Conservation (phyloP, 2,329 filamentous ascomycete species). For the Amauroascus niger region DNA sequence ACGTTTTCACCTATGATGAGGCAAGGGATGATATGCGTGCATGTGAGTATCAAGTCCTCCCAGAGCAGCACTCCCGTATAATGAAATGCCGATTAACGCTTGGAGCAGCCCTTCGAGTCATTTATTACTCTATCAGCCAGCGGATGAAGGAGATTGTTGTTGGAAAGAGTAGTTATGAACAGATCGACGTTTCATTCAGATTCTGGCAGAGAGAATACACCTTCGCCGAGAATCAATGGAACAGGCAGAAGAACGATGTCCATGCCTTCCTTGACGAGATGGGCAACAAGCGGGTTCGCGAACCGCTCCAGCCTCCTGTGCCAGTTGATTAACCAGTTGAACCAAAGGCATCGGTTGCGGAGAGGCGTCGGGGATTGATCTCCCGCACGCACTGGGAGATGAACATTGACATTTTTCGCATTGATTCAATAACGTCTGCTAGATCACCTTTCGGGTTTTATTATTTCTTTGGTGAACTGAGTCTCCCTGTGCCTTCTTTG, state of each 20-base stretch:
- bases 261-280: neutral
- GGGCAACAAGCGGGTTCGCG: neutral
- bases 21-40: neutral
- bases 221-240: neutral
- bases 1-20: neutral
- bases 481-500: too few species aligned
- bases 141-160: neutral
- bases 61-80: too few species aligned
- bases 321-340: neutral
- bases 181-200: neutral
- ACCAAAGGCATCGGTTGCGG: too few species aligned
- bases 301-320: neutral
- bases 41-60: neutral
- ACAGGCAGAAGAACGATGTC: neutral
- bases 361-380: too few species aligned
- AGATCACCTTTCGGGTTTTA: too few species aligned
- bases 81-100: neutral
- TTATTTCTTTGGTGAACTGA: too few species aligned
- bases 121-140: neutral
- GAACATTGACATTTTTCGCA: too few species aligned
- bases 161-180: neutral
- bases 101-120: neutral
- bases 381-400: too few species aligned
- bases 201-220: neutral
- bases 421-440: too few species aligned